These are phyloP conservation scores for Biancaea sappan DNA, from an alignment of 306 rosid genomes.

Conservation along the genomic window DNA sequence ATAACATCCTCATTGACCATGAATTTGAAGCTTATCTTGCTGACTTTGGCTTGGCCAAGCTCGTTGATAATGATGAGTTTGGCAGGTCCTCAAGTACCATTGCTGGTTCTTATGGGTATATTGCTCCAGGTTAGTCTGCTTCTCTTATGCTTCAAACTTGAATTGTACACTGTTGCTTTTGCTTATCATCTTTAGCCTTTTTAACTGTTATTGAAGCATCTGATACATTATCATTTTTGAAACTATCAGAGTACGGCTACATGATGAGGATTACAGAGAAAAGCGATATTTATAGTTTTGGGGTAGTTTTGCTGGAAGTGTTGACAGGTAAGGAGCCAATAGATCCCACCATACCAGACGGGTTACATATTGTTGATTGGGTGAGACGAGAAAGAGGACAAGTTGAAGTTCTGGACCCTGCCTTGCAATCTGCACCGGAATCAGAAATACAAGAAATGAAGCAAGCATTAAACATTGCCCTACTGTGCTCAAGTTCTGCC, in stretches of 20 bases:
- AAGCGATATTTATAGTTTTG: conserved; percentile 67
- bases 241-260: conserved; percentile 52
- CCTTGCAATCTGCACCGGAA: conserved; percentile 45
- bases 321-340: conserved; percentile 68
- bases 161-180: neutral
- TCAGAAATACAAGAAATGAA: conserved; percentile 59
- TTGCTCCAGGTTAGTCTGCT: conserved; percentile 63
- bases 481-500: conserved; percentile 50
- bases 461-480: conserved; percentile 62
- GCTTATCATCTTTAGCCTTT: neutral
- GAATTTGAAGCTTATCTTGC: conserved; percentile 64
- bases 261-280: conserved; percentile 71
- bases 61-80: conserved; percentile 55
- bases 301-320: conserved; percentile 60
- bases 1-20: conserved; percentile 69
- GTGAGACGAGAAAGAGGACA: conserved; percentile 49
- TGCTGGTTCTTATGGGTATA: conserved; percentile 73
- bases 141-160: neutral
- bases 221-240: neutral
- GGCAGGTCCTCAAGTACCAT: conserved; percentile 53
- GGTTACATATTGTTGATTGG: conserved; percentile 64
- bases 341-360: conserved; percentile 66
- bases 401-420: conserved; percentile 51
- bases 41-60: conserved; percentile 70
- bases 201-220: neutral